These are phyloP conservation scores for Paraurostyla sp. DNA, from an alignment of 73 alveolate genomes.

Conservation along the genomic window DNA sequence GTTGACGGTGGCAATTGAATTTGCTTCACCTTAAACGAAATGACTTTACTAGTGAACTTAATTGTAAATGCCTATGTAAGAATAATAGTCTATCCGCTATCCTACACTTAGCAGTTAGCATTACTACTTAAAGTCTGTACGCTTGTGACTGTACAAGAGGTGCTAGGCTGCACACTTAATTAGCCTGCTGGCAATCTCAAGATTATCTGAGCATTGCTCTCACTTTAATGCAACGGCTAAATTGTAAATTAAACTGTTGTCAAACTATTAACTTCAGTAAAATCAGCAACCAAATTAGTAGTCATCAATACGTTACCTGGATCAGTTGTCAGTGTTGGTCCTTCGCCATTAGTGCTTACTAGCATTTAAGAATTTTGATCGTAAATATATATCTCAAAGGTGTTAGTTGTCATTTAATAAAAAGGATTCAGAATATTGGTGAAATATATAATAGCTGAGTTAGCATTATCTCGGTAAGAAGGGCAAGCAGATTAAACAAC, in stretches of 20 bases:
- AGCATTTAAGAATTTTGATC: slow-evolving; percentile 4
- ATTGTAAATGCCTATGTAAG: not conserved
- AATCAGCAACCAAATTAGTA: not conserved
- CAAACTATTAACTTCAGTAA: not conserved
- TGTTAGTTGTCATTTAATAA: not conserved
- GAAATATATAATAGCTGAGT: slow-evolving; percentile 40
- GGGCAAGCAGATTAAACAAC: slow-evolving; percentile 34
- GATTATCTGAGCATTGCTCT: not conserved
- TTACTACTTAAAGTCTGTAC: not conserved
- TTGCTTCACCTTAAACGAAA: not conserved
- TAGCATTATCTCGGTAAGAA: slow-evolving; percentile 20
- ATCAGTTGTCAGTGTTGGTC: slow-evolving; percentile 47
- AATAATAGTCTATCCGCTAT: not conserved
- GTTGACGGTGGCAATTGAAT: slow-evolving; percentile 30
- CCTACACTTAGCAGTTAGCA: not conserved
- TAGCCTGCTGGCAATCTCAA: not conserved
- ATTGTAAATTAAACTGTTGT: not conserved
- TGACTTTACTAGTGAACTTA: not conserved
- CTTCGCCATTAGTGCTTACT: slow-evolving; percentile 7
- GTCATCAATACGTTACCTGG: not conserved
- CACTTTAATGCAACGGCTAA: slow-evolving; percentile 7
- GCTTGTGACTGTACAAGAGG: not conserved
- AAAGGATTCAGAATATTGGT: slow-evolving; percentile 22
- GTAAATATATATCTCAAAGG: slow-evolving; percentile 22
- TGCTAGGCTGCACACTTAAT: not conserved